Base-by-base conservation (phyloP, 441 rosid species). In the Erodium moschatum region DNA sequence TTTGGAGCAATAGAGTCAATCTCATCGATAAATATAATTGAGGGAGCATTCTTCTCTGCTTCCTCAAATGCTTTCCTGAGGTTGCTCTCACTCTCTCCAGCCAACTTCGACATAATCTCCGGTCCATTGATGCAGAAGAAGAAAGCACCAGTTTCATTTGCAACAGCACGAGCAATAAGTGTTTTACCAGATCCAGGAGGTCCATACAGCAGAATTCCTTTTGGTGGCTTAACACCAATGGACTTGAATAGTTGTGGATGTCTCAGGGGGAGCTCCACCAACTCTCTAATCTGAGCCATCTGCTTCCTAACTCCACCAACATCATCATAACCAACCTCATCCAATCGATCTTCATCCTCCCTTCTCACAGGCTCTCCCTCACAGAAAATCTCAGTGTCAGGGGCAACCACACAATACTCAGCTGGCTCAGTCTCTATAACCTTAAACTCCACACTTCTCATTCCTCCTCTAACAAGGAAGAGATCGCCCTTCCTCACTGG, bases 181-280 rank as follows among this genome's bases (percentile, higher is more conserved):
- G 62, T 56, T 56, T 56, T 56, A 18, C 62, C 62, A 56, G 62
- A 56, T 16, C 62, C 62, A 56, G 62, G 62, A 56, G 62, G 62
- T 9, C 62, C 62, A 16, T 56, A 56, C 2, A 56, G 12, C 12
- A 56, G 21, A 19, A 56, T 56, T 16, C 62, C 62, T 7, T 56
- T 56, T 6, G 62, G 62, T 0, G 62, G 62, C 21, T 56, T 56
- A 3, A 56, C 62, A 56, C 62, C 62, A 8, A 56, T 56, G 2
- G 62, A 56, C 21, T 56, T 56, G 21, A 56, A 56, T 8, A 56
- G 62, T 19, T 56, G 62, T 56, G 62, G 62, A 19, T 56, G 62
- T 18, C 62, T 56, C 20, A 56, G 2, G 21, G 62, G 62, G 21
- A 56, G 62, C 21, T 56, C 62, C 21, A 56, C 62, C 11, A 56